Percentiles rank a stretch among this genome's conserved stretches.
These are phyloP conservation scores for Pulveroboletus frians DNA, from an alignment of 768 basidiomycete species.

Conservation along the genomic window DNA sequence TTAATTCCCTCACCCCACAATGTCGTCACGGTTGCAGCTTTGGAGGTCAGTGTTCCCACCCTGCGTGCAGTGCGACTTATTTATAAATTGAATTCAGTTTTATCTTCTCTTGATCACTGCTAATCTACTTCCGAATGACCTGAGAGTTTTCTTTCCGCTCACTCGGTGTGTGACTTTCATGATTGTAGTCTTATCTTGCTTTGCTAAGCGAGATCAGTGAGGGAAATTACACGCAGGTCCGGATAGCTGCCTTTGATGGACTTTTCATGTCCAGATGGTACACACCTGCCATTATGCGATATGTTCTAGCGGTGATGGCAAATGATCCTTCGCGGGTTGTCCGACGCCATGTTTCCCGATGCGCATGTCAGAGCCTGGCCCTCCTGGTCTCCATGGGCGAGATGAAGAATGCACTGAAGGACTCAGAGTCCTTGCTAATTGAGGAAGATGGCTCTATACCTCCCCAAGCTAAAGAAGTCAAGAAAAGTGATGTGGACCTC, in stretches of 20 bases:
- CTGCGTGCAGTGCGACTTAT: background rate
- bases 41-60: conserved; percentile 62
- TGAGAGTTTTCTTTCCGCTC: conserved; percentile 76
- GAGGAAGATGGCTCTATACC: conserved; percentile 79
- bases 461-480: conserved; percentile 67
- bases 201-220: conserved; percentile 50
- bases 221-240: conserved; percentile 89
- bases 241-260: conserved; percentile 91
- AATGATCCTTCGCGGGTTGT: conserved; percentile 79
- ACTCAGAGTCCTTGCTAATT: conserved; percentile 71
- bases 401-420: conserved; percentile 71
- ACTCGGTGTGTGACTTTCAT: conserved; percentile 58
- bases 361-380: conserved; percentile 81
- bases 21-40: conserved; percentile 81
- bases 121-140: conserved; percentile 71
- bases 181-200: background rate
- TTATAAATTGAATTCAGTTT: conserved; percentile 46
- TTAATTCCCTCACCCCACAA: conserved; percentile 94
- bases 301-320: conserved; percentile 81
- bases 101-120: conserved; percentile 73
- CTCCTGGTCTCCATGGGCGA: conserved; percentile 87
- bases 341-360: conserved; percentile 82
- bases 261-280: conserved; percentile 88
- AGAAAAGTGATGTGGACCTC: conserved; percentile 77
- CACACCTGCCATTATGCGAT: conserved; percentile 76